Evolutionary conservation across 192 early-diverging fungal genomes (phyloP).

Genomic region (Bifiguratus adelaidae): DNA sequence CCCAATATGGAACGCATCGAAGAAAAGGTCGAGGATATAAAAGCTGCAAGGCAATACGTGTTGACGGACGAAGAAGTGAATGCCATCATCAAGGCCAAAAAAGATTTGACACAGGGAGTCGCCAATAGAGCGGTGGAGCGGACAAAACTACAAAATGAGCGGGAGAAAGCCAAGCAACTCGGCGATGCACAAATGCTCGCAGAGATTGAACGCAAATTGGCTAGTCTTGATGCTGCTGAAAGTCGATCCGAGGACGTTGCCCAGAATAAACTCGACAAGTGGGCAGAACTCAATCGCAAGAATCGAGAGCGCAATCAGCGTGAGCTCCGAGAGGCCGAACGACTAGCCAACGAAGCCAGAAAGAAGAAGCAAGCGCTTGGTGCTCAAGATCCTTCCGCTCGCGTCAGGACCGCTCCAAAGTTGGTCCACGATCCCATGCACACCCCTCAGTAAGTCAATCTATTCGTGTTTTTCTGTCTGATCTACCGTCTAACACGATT

Average conservation of each 20-base stretch:
- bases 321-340: slow-evolving; percentile 30
- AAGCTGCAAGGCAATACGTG: slow-evolving; percentile 44
- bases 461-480: background rate
- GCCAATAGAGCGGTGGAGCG: slow-evolving; percentile 30
- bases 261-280: slow-evolving; percentile 28
- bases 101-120: slow-evolving; percentile 20
- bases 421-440: slow-evolving; percentile 18
- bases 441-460: background rate
- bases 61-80: slow-evolving; percentile 51
- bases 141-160: slow-evolving; percentile 31
- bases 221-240: no score
- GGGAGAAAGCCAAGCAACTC: slow-evolving; percentile 33
- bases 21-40: slow-evolving; percentile 41
- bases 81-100: slow-evolving; percentile 48
- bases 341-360: slow-evolving; percentile 2
- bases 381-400: slow-evolving; percentile 21
- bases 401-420: slow-evolving; percentile 20
- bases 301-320: slow-evolving; percentile 37
- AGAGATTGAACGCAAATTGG: slow-evolving; percentile 18
- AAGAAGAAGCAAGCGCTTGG: slow-evolving; percentile 7
- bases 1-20: slow-evolving; percentile 36
- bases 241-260: background rate
- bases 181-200: slow-evolving; percentile 32
- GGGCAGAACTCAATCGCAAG: slow-evolving; percentile 42
- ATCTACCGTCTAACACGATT: background rate